Percentiles rank a stretch among this genome's conserved stretches.
Evolutionary conservation across 2,329 filamentous ascomycete species (phyloP).

Genomic region (Colletotrichum gloeosporioides): DNA sequence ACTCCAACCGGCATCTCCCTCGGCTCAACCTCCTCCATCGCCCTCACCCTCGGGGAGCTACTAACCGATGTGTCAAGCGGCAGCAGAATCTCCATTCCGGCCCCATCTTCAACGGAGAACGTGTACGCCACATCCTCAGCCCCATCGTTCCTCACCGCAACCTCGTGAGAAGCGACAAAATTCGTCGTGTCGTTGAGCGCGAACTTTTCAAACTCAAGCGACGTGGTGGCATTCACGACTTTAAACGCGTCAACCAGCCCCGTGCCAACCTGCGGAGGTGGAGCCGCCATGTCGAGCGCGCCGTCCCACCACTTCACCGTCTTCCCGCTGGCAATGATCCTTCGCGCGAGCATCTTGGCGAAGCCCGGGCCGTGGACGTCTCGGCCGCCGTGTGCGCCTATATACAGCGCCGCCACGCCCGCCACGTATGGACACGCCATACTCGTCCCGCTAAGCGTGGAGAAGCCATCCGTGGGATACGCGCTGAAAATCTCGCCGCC

Average conservation of each 20-base stretch:
- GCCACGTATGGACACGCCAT: slow-evolving; percentile 54
- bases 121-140: slow-evolving; percentile 36
- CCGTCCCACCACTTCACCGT: slow-evolving; percentile 29
- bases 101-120: slow-evolving; percentile 31
- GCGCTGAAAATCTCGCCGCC: slow-evolving; percentile 45
- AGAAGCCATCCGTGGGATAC: slow-evolving; percentile 37
- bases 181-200: slow-evolving; percentile 49
- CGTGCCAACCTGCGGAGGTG: slow-evolving; percentile 42
- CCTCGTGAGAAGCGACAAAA: slow-evolving; percentile 31
- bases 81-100: slow-evolving; percentile 39
- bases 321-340: slow-evolving; percentile 36
- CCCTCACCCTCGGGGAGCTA: slow-evolving; percentile 22
- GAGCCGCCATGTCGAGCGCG: slow-evolving; percentile 22
- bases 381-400: slow-evolving; percentile 35
- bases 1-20: slow-evolving; percentile 22
- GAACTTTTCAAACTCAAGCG: slow-evolving; percentile 42
- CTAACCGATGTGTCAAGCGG: neutral
- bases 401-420: slow-evolving; percentile 42
- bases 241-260: slow-evolving; percentile 48
- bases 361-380: slow-evolving; percentile 33
- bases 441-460: slow-evolving; percentile 50
- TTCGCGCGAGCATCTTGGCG: slow-evolving; percentile 29
- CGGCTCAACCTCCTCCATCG: slow-evolving; percentile 25
- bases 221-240: slow-evolving; percentile 41
- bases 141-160: slow-evolving; percentile 41